Base-by-base conservation (phyloP, 108 stramenopile genomes). In the Parietichytrium sp. region DNA sequence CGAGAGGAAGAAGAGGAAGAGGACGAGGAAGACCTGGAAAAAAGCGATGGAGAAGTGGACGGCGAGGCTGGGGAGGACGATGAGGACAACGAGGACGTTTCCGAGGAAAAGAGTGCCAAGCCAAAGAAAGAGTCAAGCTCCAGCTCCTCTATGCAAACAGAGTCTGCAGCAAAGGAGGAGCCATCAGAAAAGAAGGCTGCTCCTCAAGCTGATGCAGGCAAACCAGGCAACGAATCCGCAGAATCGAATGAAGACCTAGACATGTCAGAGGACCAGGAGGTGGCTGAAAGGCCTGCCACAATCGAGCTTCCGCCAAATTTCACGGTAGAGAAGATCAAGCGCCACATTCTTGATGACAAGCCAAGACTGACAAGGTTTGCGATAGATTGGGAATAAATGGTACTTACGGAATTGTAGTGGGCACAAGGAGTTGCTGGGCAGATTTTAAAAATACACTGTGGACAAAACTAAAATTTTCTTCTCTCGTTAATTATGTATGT, bases 311-410 rank as follows among this genome's bases (percentile, higher is more conserved):
- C 55, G 29, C 47, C 27, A 45, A 27, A 78, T 6, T 31, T 79
- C 10, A n/a, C 81, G 3, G 80, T 80, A 3, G 82, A 49, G 4
- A 80, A 80, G 72, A 47, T 88, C 31, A 16, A 31, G 12, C 54
- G 90, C 15, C 85, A 88, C 36, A 85, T 91, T 13, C 82, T 91
- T 47, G 85, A 84, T n/a, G 90, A 90, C 54, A 84, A 89, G 83
- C 89, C 90, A 10, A 81, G 89, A 10, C 86, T 91, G 20, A 91
- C 90, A 31, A 84, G 90, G 23, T 88, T 89, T 85, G 78, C 55
- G 47, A 90, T 91, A 25, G 85, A 89, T 79, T 91, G 90, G 90
- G 61, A 72, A 1, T 72, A 27, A 55, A 29, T 20, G 13, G n/a
- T n/a, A n/a, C n/a, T n/a, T n/a, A n/a, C n/a, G n/a, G n/a, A n/a